These are phyloP conservation scores for Tilletia indica DNA, from an alignment of 1,284 basidiomycete species.

Conservation along the genomic window DNA sequence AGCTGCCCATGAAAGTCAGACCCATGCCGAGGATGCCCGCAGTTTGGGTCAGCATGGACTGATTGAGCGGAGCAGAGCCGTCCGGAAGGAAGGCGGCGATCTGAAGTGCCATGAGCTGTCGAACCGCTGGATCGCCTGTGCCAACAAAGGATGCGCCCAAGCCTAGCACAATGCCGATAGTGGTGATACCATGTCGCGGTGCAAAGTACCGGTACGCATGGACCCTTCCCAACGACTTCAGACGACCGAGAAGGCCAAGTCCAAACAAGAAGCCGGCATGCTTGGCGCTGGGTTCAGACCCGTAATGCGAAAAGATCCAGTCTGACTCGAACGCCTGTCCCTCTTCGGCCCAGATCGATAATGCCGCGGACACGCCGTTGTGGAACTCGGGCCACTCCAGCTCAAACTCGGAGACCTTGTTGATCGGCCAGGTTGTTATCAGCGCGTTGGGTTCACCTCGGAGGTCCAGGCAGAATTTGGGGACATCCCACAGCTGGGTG, in stretches of 20 bases:
- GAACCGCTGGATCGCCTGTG: conserved; percentile 78
- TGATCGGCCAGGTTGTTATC: conserved; percentile 14
- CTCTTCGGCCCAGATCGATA: conserved; percentile 54
- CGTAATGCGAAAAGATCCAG: conserved; percentile 52
- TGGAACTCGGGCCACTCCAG: conserved; percentile 93
- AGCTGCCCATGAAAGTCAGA: conserved; percentile 81
- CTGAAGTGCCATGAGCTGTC: conserved; percentile 86
- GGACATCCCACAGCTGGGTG: conserved; percentile 43
- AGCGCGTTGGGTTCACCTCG: conserved; percentile 19
- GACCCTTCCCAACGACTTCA: conserved; percentile 82
- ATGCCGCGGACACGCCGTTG: conserved; percentile 87
- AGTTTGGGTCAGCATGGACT: conserved; percentile 83
- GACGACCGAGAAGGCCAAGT: conserved; percentile 84
- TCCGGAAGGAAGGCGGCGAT: conserved; percentile 86
- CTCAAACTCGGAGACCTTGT: conserved; percentile 30
- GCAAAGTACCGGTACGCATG: conserved; percentile 81
- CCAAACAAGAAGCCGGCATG: conserved; percentile 94
- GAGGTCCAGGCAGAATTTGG: conserved; percentile 41
- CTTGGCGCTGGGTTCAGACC: conserved; percentile 68
- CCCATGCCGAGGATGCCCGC: conserved; percentile 86
- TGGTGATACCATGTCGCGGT: conserved; percentile 89
- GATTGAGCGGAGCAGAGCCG: conserved; percentile 81
- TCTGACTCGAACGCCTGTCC: conserved; percentile 56
- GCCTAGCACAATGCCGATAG: conserved; percentile 87
- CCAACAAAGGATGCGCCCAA: conserved; percentile 88